phyloP scores from a whole-genome alignment of 2,329 filamentous ascomycete species.

The Chrysosporium keratinophilum region DNA sequence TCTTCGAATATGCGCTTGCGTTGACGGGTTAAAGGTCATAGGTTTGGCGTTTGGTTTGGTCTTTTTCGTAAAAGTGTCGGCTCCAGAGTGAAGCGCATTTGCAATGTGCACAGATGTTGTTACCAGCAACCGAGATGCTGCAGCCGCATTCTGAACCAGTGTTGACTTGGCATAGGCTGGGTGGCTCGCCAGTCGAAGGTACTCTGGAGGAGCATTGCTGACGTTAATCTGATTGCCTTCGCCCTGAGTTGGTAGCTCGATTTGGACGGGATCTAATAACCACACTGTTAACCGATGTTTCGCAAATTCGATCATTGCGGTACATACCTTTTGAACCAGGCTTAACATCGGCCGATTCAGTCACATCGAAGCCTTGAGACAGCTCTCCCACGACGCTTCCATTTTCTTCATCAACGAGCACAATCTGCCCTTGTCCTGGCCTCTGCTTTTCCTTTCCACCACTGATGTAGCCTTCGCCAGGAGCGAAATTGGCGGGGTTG shows the following conservation, averaged over 20 bases:
- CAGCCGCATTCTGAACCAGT: slow-evolving; percentile 75
- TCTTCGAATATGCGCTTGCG: slow-evolving; percentile 74
- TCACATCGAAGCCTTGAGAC: slow-evolving; percentile 66
- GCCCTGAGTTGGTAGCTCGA: slow-evolving; percentile 38
- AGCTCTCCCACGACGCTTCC: slow-evolving; percentile 91
- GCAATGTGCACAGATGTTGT: slow-evolving; percentile 73
- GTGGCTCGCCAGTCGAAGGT: slow-evolving; percentile 67
- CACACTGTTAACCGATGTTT: neutral
- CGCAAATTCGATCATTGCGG: slow-evolving; percentile 14
- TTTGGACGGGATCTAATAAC: slow-evolving; percentile 38
- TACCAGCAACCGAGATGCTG: slow-evolving; percentile 82
- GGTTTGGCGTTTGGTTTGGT: slow-evolving; percentile 69
- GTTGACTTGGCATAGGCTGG: slow-evolving; percentile 85
- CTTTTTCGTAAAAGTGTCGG: slow-evolving; percentile 68
- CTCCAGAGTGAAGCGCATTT: slow-evolving; percentile 64
- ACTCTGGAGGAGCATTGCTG: slow-evolving; percentile 44
- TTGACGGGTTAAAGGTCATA: slow-evolving; percentile 75
- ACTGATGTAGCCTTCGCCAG: slow-evolving; percentile 65
- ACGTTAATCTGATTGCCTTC: slow-evolving; percentile 40
- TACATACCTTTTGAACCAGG: slow-evolving; percentile 79
- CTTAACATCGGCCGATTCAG: slow-evolving; percentile 64
- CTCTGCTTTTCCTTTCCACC: slow-evolving; percentile 30
- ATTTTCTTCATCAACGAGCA: slow-evolving; percentile 90
- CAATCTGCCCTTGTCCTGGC: slow-evolving; percentile 61
- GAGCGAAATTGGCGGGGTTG: slow-evolving; percentile 69